Base-by-base conservation (phyloP, 768 basidiomycete species). In the Phanerodontia chrysosporium region DNA sequence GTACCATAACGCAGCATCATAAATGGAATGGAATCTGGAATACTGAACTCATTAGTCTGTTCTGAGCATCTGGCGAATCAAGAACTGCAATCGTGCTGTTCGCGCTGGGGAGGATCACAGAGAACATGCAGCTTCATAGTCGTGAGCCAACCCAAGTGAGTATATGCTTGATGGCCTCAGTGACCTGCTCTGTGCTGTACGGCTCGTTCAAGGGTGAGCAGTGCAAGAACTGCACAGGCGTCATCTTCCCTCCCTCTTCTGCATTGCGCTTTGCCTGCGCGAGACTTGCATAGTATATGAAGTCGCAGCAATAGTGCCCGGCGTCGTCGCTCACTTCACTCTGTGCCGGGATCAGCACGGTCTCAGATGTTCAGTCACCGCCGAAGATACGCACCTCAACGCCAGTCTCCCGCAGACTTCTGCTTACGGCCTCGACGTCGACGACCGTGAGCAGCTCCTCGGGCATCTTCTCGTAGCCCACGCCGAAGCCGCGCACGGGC, bases 271-370 rank as follows among this genome's bases (percentile, higher is more conserved):
- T 80, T 24, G 81, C 78, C 66, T 89, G 87, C 7, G 86, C 86
- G 24, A 89, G 77, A 10, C 86, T 88, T 65, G 86, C 85, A 66
- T 87, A 90, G 67, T 86, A 89, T 60, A 86, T 81, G 69, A 86
- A 90, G 72, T 90, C 88, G 66, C 84, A 87, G 14, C 89, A 72
- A 68, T 86, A 90, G 66, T 86, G 85, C 0, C 88, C 88, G n/a
- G 87, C 84, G 65, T 90, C 89, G 75, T 83, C 79, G 3, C 88
- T 89, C 16, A 83, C 78, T 83, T 82, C 21, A 89, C 82, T 72
- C 84, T 75, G 83, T 86, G 64, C 39, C 46, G 16, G 55, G 58
- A 25, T 49, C 45, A 48, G 27, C 54, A 51, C 22, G 30, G 51
- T 49, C n/a, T n/a, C n/a, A n/a, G n/a, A n/a, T n/a, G n/a, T n/a